Conservation (phyloP, 1,284 basidiomycete species). For the Melampsora abietis-canadensis region DNA sequence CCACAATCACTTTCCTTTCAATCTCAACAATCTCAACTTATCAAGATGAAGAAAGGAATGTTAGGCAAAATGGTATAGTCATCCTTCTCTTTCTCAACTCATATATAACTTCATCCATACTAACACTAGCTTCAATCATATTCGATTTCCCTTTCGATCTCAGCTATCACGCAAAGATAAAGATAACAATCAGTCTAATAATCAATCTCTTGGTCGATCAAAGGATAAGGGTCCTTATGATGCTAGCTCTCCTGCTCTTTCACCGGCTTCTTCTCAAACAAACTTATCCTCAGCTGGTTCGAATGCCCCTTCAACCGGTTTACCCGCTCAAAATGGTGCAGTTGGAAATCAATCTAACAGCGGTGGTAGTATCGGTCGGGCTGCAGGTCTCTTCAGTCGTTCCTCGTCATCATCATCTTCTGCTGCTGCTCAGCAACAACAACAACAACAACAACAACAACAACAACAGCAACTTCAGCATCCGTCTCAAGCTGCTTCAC, state of each 20-base stretch:
- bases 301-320: not conserved
- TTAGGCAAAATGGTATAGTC: slow-evolving; percentile 37
- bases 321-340: slow-evolving; percentile 1
- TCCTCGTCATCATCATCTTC: slow-evolving; percentile 9
- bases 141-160: not conserved
- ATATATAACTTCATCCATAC: not conserved
- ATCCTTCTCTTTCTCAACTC: not conserved
- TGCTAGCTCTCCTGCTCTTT: slow-evolving; percentile 1
- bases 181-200: slow-evolving; percentile 12
- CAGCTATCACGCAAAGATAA: slow-evolving; percentile 42
- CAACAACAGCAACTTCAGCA: not conserved
- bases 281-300: slow-evolving; percentile 6
- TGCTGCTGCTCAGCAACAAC: not conserved
- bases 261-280: slow-evolving; percentile 23
- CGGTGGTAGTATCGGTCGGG: slow-evolving; percentile 4
- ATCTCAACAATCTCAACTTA: not conserved
- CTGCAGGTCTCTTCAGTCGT: slow-evolving; percentile 9
- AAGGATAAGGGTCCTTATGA: slow-evolving; percentile 24
- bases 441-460: slow-evolving; percentile 16
- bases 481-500: not conserved
- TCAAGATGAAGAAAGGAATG: slow-evolving; percentile 42
- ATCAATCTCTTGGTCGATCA: not conserved
- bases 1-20: not conserved
- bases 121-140: not conserved
- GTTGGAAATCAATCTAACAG: not conserved